A percentile compares a stretch with the other conserved stretches of the same genome.
These are phyloP conservation scores for Amanita rubescens DNA, from an alignment of 768 basidiomycete genomes.

Conservation along the genomic window DNA sequence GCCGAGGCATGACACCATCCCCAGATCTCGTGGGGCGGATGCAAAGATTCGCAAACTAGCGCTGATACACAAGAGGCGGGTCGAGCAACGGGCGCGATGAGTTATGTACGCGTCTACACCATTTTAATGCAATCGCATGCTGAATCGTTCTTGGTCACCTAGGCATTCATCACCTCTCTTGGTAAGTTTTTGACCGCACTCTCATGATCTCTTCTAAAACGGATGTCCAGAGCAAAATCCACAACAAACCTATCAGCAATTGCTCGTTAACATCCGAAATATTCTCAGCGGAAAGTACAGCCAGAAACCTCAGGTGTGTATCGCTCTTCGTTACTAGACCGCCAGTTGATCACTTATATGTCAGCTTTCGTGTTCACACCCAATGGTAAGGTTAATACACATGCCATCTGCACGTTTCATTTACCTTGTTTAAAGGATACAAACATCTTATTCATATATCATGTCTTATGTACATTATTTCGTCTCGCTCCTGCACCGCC, in stretches of 20 bases:
- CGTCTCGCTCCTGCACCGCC: too few relatives aligned
- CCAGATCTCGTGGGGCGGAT: constrained; percentile 82
- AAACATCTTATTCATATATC: constrained; percentile 23
- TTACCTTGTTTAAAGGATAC: constrained; percentile 18
- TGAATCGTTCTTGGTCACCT: not conserved
- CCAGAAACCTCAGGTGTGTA: constrained; percentile 35
- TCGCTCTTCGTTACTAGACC: not conserved
- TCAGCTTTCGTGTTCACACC: constrained; percentile 32
- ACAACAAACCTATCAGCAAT: constrained; percentile 36
- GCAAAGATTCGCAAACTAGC: constrained; percentile 78
- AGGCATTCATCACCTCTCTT: constrained; percentile 55
- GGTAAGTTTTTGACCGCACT: constrained; percentile 24
- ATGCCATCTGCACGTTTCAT: not conserved
- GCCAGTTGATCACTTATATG: not conserved
- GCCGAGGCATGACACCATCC: not conserved
- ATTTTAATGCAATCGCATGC: not conserved
- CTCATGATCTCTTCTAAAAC: not conserved
- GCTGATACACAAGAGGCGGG: constrained; percentile 67
- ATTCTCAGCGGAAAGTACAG: constrained; percentile 33
- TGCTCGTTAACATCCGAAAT: constrained; percentile 31
- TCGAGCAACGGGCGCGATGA: constrained; percentile 72
- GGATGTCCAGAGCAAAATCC: constrained; percentile 16
- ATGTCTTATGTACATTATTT: not conserved
- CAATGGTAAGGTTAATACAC: constrained; percentile 28
- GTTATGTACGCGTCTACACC: constrained; percentile 42